These are phyloP conservation scores for Didymella segeticola DNA, from an alignment of 2,329 filamentous ascomycete species.

Conservation along the genomic window DNA sequence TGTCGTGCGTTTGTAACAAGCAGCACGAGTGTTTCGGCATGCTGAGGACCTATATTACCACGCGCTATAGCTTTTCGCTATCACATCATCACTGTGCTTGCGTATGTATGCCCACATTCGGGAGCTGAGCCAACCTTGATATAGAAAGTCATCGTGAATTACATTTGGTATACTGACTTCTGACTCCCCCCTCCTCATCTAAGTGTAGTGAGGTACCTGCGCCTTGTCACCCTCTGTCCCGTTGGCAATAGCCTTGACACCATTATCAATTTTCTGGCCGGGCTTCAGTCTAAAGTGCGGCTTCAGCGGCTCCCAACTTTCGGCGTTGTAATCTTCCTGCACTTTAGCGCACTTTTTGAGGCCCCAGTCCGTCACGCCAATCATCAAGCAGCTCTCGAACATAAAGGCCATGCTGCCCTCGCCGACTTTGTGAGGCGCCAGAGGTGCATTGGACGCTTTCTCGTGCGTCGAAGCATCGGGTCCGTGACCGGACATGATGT, in stretches of 20 bases:
- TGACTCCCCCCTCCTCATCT: not conserved
- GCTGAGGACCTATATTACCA: not conserved
- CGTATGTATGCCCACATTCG: not conserved
- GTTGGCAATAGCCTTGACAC: conserved; percentile 22
- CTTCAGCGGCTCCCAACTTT: conserved; percentile 74
- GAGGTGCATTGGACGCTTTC: conserved; percentile 61
- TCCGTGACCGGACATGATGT: conserved; percentile 76
- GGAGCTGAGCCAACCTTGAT: not conserved
- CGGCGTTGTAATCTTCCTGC: conserved; percentile 75
- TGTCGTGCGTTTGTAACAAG: not conserved
- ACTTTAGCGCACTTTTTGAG: conserved; percentile 73
- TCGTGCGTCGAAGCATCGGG: conserved; percentile 67
- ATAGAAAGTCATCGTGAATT: not conserved
- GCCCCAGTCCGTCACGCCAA: conserved; percentile 76
- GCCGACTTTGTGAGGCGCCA: conserved; percentile 66
- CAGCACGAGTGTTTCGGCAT: not conserved
- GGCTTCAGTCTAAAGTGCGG: conserved; percentile 51
- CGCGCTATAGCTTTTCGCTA: not conserved
- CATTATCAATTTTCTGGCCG: conserved; percentile 37
- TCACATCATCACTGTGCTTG: not conserved
- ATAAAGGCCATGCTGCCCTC: conserved; percentile 72
- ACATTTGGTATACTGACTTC: not conserved
- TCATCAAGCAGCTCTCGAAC: conserved; percentile 72
- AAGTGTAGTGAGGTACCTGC: conserved; percentile 37
- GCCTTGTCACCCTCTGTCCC: conserved; percentile 29